phyloP scores from a whole-genome alignment of 1,139 yeast genomes.

The Diutina ranongensis region DNA sequence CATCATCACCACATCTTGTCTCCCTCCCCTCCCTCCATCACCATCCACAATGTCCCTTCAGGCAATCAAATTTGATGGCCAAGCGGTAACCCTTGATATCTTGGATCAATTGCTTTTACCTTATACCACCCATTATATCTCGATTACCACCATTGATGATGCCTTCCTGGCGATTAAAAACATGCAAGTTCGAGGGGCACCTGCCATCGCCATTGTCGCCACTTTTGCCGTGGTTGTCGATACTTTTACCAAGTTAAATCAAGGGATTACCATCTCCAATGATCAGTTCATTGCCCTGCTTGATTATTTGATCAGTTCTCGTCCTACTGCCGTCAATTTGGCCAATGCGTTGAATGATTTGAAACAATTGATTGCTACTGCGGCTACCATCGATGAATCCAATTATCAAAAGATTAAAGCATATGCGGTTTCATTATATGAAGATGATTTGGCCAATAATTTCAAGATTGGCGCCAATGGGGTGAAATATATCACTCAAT shows the following conservation, averaged over 20 bases:
- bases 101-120: constrained; percentile 81
- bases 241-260: constrained; percentile 17
- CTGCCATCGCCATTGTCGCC: constrained; percentile 95
- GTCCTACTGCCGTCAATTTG: constrained; percentile 94
- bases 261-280: constrained; percentile 14
- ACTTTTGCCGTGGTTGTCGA: constrained; percentile 77
- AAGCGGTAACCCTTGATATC: constrained; percentile 37
- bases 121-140: constrained; percentile 58
- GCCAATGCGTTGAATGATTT: constrained; percentile 66
- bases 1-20: not conserved
- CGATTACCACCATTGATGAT: constrained; percentile 49
- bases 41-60: constrained; percentile 1
- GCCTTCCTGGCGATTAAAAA: constrained; percentile 72
- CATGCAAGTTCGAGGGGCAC: constrained; percentile 98
- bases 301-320: constrained; percentile 57
- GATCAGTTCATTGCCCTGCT: constrained; percentile 31
- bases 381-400: constrained; percentile 11
- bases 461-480: constrained; percentile 74
- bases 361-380: constrained; percentile 21
- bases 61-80: constrained; percentile 52
- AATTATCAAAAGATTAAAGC: constrained; percentile 29
- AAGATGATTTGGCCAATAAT: constrained; percentile 70
- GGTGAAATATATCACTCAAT: constrained; percentile 46
- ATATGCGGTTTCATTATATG: constrained; percentile 52
- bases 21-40: not conserved